These are phyloP conservation scores for Neurospora discreta DNA, from an alignment of 495 filamentous ascomycete genomes.

Conservation along the genomic window DNA sequence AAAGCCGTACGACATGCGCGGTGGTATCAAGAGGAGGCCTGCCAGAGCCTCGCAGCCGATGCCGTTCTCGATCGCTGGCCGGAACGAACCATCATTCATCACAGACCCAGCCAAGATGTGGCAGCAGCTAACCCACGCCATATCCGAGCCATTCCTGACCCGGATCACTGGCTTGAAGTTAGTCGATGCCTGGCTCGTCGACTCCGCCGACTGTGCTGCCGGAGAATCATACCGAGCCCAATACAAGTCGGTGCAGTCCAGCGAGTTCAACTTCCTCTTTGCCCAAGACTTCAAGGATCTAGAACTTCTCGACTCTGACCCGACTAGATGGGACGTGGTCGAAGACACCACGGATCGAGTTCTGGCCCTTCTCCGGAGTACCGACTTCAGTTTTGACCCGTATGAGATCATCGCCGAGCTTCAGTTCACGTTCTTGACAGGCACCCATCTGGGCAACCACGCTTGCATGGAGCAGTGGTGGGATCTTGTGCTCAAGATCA, in stretches of 20 bases:
- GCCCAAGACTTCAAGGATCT: slow-evolving; percentile 53
- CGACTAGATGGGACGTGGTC: slow-evolving; percentile 16
- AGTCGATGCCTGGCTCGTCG: slow-evolving; percentile 40
- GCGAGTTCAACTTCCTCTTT: slow-evolving; percentile 42
- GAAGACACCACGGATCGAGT: slow-evolving; percentile 25
- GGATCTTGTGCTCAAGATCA: slow-evolving; percentile 50
- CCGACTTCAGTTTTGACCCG: slow-evolving; percentile 6
- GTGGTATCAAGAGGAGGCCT: not conserved
- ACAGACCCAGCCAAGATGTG: slow-evolving; percentile 20
- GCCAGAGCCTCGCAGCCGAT: not conserved
- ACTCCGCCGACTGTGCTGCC: slow-evolving; percentile 28
- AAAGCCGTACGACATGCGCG: slow-evolving; percentile 23
- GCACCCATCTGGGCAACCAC: slow-evolving; percentile 69
- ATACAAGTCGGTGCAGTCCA: not conserved
- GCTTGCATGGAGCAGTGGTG: slow-evolving; percentile 89
- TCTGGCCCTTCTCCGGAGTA: slow-evolving; percentile 11
- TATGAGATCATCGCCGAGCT: slow-evolving; percentile 69
- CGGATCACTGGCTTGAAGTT: slow-evolving; percentile 34
- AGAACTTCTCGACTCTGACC: slow-evolving; percentile 47
- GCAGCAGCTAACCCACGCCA: slow-evolving; percentile 37
- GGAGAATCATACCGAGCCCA: slow-evolving; percentile 22
- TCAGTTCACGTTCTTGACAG: slow-evolving; percentile 74
- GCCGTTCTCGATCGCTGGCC: not conserved
- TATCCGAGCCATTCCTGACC: slow-evolving; percentile 34
- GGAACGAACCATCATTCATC: not conserved